Evolutionary conservation across 495 filamentous ascomycete species (phyloP).

Genomic region (Symbiotaphrina buchneri): DNA sequence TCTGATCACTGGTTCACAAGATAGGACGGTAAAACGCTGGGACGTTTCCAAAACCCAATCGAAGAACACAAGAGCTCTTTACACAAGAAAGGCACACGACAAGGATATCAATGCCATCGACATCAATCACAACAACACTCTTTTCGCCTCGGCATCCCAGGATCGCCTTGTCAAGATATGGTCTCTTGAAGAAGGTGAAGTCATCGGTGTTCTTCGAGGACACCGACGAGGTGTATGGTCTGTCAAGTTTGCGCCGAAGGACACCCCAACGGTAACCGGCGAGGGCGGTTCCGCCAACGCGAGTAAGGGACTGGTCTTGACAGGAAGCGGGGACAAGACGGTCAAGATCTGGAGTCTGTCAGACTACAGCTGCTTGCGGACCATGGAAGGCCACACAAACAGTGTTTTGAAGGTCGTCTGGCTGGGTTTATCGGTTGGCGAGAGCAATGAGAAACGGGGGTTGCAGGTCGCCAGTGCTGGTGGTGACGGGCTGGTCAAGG

Average conservation of each 20-base stretch:
- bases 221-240: constrained; percentile 92
- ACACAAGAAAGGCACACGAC: constrained; percentile 86
- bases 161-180: constrained; percentile 95
- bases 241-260: constrained; percentile 62
- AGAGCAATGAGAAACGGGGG: constrained; percentile 22
- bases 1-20: constrained; percentile 77
- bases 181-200: constrained; percentile 70
- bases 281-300: constrained; percentile 33
- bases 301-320: constrained; percentile 53
- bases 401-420: constrained; percentile 85
- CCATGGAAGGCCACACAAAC: constrained; percentile 90
- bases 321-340: constrained; percentile 84
- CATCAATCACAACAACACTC: constrained; percentile 35
- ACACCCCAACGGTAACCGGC: constrained; percentile 47
- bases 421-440: constrained; percentile 39
- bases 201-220: constrained; percentile 70
- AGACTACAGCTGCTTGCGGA: constrained; percentile 82
- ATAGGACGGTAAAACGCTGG: constrained; percentile 86
- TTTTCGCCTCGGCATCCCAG: constrained; percentile 91
- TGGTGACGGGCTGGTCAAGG: constrained; percentile 88
- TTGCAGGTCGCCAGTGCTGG: constrained; percentile 66
- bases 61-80: constrained; percentile 22
- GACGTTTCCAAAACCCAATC: constrained; percentile 29
- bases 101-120: constrained; percentile 97
- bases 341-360: constrained; percentile 78